Percentiles rank a stretch among this genome's conserved stretches.
These are phyloP conservation scores for Penstemon barbatus DNA, from an alignment of 257 asterid species.

Conservation along the genomic window DNA sequence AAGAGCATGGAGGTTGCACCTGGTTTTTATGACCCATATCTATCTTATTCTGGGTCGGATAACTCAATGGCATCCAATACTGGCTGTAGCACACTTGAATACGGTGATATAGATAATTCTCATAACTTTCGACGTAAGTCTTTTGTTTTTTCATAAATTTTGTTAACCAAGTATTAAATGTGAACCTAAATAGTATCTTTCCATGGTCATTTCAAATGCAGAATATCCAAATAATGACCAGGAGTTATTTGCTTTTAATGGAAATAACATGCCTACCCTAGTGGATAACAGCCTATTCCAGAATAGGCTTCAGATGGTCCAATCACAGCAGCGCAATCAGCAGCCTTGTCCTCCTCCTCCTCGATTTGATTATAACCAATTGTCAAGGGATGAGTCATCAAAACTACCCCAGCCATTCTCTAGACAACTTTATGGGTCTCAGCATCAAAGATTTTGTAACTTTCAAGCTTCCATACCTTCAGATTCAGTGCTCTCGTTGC, in stretches of 20 bases:
- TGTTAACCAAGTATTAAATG: constrained; percentile 14
- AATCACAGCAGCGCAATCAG: constrained; percentile 20
- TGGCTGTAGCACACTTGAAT: constrained; percentile 17
- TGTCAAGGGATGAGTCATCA: constrained; percentile 24
- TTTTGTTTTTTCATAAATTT: constrained; percentile 5
- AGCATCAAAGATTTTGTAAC: constrained; percentile 27
- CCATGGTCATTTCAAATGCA: constrained; percentile 24
- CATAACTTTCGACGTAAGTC: constrained; percentile 28
- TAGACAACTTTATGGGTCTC: constrained; percentile 15
- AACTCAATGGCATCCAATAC: constrained; percentile 23
- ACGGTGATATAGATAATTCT: constrained; percentile 22
- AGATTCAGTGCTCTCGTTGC: constrained; percentile 23
- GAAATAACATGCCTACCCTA: constrained; percentile 30
- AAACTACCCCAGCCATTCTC: constrained; percentile 20
- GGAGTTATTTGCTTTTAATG: constrained; percentile 26
- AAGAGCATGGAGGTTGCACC: constrained; percentile 2
- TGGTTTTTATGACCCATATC: constrained; percentile 20
- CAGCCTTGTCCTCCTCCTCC: constrained; percentile 25
- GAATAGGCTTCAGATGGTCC: constrained; percentile 24
- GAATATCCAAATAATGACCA: constrained; percentile 30
- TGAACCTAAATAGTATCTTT: constrained; percentile 10
- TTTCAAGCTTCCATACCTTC: constrained; percentile 32
- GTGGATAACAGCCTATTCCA: constrained; percentile 23
- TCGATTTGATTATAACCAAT: constrained; percentile 4
- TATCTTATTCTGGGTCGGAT: constrained; percentile 22